Base-by-base conservation (phyloP, 345 rosid genomes). In the Citrus unshiu region DNA sequence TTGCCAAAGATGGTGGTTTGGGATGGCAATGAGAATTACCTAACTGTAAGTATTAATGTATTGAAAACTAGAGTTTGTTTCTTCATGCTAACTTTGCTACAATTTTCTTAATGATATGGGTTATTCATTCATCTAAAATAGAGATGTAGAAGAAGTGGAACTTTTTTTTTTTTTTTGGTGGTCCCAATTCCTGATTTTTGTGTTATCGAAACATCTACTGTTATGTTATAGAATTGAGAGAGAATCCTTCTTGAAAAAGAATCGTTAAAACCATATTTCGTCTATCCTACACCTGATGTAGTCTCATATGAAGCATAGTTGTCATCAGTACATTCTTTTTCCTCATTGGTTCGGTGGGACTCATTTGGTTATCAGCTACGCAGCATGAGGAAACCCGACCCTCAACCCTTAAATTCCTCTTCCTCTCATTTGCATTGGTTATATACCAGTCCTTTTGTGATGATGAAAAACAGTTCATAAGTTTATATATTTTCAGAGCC, bases 1-100 rank as follows among this genome's bases (percentile, higher is more conserved):
- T 89, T 96, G 40, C 99, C 99, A 19, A 93, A 86, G 86, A 87
- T 94, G 88, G 81, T 96, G 65, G 86, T 96, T 56, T 96, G 99
- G 98, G 87, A 91, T 76, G 98, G 99, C 61, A 90, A 84, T 39
- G 95, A 89, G 76, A 90, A 87, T 78, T 96, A 93, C 85, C 82
- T 88, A 57, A 81, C 87, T 54, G 99, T 96, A 87, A 89, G 90
- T 78, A 70, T 30, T 30, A 56, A 34, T 72, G 5, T 61, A 35
- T 29, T 71, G 12, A 64, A 70, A 21, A 1, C 13, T 27, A 37
- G 40, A 78, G 57, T 61, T 35, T 46, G 21, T 27, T 70, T 78
- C 51, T 49, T 49, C 54, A 13, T 34, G 62, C 40, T 27, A 62
- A 40, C 30, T 80, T 5, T 37, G 51, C 14, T 68, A 63, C 64